Conservation (phyloP, 2,329 filamentous ascomycete genomes). For the Diaporthe helianthi region DNA sequence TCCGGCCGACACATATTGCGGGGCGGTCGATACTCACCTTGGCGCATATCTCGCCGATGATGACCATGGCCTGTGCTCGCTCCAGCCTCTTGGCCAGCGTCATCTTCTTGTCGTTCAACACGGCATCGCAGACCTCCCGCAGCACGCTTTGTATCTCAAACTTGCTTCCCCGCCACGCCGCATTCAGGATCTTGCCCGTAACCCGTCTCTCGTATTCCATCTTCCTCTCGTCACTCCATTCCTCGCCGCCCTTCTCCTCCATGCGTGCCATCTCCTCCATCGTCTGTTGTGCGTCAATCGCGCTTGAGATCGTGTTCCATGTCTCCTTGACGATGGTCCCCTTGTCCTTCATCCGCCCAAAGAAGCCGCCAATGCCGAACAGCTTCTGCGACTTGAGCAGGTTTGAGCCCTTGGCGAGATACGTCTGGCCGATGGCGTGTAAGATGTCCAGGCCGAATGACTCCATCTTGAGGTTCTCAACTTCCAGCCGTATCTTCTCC, state of each 20-base stretch:
- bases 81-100: slow-evolving; percentile 85
- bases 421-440: slow-evolving; percentile 92
- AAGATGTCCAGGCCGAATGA: slow-evolving; percentile 96
- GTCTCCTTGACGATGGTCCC: slow-evolving; percentile 96
- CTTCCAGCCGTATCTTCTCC: slow-evolving; percentile 92
- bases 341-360: slow-evolving; percentile 93
- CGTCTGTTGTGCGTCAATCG: slow-evolving; percentile 95
- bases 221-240: slow-evolving; percentile 98
- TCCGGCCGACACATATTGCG: neutral
- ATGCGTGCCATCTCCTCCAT: slow-evolving; percentile 99
- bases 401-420: slow-evolving; percentile 84
- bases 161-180: slow-evolving; percentile 94
- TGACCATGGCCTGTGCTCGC: slow-evolving; percentile 85
- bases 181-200: slow-evolving; percentile 96
- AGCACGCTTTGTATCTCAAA: slow-evolving; percentile 98
- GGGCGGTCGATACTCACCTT: slow-evolving; percentile 65
- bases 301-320: slow-evolving; percentile 95
- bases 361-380: slow-evolving; percentile 94
- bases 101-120: slow-evolving; percentile 81
- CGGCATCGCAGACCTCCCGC: slow-evolving; percentile 89
- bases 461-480: slow-evolving; percentile 99
- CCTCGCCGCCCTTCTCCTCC: slow-evolving; percentile 92
- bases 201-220: slow-evolving; percentile 94
- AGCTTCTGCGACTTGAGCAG: slow-evolving; percentile 97
- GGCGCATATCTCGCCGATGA: slow-evolving; percentile 87